Conservation (phyloP, 2,329 filamentous ascomycete genomes). For the Apiospora malaysiana region DNA sequence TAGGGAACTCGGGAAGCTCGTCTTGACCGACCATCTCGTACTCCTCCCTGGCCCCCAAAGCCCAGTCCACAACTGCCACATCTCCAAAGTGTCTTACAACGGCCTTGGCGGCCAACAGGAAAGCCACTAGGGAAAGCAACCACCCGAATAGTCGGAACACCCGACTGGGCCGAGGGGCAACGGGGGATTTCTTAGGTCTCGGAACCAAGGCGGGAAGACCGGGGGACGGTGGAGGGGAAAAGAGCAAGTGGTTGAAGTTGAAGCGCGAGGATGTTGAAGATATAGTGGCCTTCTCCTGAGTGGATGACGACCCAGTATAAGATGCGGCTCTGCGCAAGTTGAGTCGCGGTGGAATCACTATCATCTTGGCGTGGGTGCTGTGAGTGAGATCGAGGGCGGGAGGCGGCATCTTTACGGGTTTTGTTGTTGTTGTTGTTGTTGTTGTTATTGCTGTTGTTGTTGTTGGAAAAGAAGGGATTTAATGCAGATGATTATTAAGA, state of each 20-base stretch:
- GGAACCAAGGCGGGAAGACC: slow-evolving; percentile 72
- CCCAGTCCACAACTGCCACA: slow-evolving; percentile 46
- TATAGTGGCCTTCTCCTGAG: slow-evolving; percentile 52
- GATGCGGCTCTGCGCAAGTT: slow-evolving; percentile 65
- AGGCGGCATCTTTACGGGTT: slow-evolving; percentile 18
- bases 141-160: slow-evolving; percentile 63
- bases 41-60: slow-evolving; percentile 48
- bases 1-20: slow-evolving; percentile 72
- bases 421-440: not conserved
- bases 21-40: slow-evolving; percentile 73
- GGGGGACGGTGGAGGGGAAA: slow-evolving; percentile 73
- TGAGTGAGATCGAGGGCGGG: slow-evolving; percentile 49
- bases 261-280: slow-evolving; percentile 62
- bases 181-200: slow-evolving; percentile 66
- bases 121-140: slow-evolving; percentile 53
- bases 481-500: not conserved
- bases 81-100: slow-evolving; percentile 39
- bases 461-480: not conserved
- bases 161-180: slow-evolving; percentile 62
- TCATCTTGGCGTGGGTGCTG: slow-evolving; percentile 54
- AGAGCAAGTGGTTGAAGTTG: slow-evolving; percentile 70
- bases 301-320: slow-evolving; percentile 49
- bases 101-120: slow-evolving; percentile 55
- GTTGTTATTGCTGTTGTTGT: not conserved
- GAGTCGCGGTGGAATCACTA: slow-evolving; percentile 60